Conservation (phyloP, 2,329 filamentous ascomycete species). For the Pezicula carpinea region DNA sequence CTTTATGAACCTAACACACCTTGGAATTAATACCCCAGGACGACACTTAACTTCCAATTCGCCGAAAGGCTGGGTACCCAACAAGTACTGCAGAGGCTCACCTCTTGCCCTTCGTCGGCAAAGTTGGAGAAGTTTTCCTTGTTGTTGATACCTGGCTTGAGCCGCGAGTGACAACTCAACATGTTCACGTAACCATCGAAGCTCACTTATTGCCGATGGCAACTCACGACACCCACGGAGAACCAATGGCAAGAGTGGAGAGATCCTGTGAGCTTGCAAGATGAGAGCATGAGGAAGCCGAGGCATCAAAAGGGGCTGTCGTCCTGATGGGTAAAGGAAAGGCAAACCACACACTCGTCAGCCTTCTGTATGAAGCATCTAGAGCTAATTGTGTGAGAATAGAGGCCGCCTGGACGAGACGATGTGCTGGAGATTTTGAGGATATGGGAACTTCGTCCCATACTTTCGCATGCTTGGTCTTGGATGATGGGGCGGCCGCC, state of each 20-base stretch:
- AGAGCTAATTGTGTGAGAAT: too few relatives aligned
- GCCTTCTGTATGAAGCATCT: too few relatives aligned
- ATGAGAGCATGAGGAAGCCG: constrained; percentile 57
- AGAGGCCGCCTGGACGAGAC: too few relatives aligned
- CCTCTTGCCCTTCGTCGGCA: constrained; percentile 52
- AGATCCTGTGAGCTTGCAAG: constrained; percentile 46
- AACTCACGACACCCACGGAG: constrained; percentile 61
- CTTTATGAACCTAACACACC: constrained; percentile 37
- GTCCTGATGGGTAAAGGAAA: too few relatives aligned
- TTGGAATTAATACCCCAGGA: constrained; percentile 79
- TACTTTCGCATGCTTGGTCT: too few relatives aligned
- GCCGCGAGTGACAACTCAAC: constrained; percentile 28
- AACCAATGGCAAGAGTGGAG: constrained; percentile 53
- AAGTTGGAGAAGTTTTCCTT: constrained; percentile 31
- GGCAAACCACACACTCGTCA: too few relatives aligned
- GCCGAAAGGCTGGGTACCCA: constrained; percentile 87
- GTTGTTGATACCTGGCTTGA: constrained; percentile 16
- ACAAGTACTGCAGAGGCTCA: constrained; percentile 81
- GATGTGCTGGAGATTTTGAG: too few relatives aligned
- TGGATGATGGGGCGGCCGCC: not conserved
- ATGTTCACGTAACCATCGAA: constrained; percentile 68
- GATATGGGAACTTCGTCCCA: too few relatives aligned
- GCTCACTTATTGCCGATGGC: constrained; percentile 59
- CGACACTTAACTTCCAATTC: constrained; percentile 72
- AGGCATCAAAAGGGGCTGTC: constrained; percentile 45